These are phyloP conservation scores for Talaromyces sp. DNA, from an alignment of 2,329 filamentous ascomycete genomes.

Conservation along the genomic window DNA sequence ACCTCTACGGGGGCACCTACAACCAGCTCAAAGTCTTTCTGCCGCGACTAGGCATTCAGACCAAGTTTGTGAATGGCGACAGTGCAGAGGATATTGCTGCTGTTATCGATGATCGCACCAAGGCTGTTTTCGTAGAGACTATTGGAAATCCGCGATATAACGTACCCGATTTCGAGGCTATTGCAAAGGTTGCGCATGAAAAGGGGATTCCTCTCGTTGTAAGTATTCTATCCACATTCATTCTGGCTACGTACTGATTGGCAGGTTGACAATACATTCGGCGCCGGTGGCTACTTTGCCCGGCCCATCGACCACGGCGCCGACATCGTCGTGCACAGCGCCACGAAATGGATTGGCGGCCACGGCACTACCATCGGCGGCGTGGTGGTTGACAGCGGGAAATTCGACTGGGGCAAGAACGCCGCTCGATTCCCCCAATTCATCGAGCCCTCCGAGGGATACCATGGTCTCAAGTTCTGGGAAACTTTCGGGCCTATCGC, in stretches of 20 bases:
- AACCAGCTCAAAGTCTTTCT: conserved; percentile 95
- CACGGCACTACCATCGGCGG: conserved; percentile 91
- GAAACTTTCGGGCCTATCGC: conserved; percentile 80
- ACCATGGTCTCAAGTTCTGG: conserved; percentile 90
- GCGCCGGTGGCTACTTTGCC: conserved; percentile 83
- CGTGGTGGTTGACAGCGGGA: conserved; percentile 80
- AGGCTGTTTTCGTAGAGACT: conserved; percentile 86
- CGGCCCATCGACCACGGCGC: conserved; percentile 86
- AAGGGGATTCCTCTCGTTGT: conserved; percentile 64
- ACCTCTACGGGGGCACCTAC: conserved; percentile 92
- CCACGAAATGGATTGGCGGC: conserved; percentile 95
- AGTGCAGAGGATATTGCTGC: conserved; percentile 72
- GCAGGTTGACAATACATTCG: conserved; percentile 90
- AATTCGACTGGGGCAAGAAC: conserved; percentile 90
- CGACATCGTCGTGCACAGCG: conserved; percentile 91
- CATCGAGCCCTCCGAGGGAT: conserved; percentile 79
- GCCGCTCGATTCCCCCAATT: conserved; percentile 87
- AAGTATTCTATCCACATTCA: conserved; percentile 20
- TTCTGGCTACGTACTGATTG: conserved; percentile 2
- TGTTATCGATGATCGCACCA: conserved; percentile 88
- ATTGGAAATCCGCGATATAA: conserved; percentile 95
- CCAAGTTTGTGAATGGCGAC: conserved; percentile 84
- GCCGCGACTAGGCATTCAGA: conserved; percentile 78
- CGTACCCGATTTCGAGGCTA: conserved; percentile 83
- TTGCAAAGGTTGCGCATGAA: conserved; percentile 74